Percentiles rank a stretch among this genome's conserved stretches.
Conservation (phyloP, 2,329 filamentous ascomycete genomes). For the Fusarium chuoi region DNA sequence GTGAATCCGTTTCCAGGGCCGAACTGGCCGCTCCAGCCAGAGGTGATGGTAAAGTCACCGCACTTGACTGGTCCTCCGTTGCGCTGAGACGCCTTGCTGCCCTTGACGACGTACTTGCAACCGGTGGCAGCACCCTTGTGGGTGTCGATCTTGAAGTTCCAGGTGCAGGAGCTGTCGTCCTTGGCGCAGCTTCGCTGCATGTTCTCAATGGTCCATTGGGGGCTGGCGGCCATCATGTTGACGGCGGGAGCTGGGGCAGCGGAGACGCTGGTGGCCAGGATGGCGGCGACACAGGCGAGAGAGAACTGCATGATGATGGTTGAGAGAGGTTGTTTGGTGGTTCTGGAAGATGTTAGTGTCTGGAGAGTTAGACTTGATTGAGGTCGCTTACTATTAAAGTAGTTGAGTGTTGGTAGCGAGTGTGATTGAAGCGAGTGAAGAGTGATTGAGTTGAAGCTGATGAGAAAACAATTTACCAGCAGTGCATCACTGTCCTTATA, state of each 20-base stretch:
- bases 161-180: conserved; percentile 53
- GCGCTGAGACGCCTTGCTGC: conserved; percentile 47
- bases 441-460: conserved; percentile 24
- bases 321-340: not conserved
- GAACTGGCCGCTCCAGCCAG: conserved; percentile 66
- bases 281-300: conserved; percentile 48
- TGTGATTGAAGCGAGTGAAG: not conserved
- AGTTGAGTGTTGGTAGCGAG: not conserved
- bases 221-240: conserved; percentile 54
- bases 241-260: conserved; percentile 47
- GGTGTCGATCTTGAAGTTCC: conserved; percentile 56
- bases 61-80: conserved; percentile 55
- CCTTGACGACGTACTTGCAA: conserved; percentile 46
- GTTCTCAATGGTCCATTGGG: conserved; percentile 55
- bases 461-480: not conserved
- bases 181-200: conserved; percentile 53
- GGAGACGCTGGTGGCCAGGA: conserved; percentile 47
- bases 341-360: not conserved
- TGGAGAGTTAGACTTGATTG: not conserved
- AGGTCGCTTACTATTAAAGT: not conserved
- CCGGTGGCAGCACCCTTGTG: conserved; percentile 51
- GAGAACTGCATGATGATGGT: conserved; percentile 56
- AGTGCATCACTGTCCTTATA: not conserved
- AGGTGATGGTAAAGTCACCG: conserved; percentile 61
- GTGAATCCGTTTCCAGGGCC: conserved; percentile 64